Conservation (phyloP, 1,139 yeast species). For the Scheffersomyces illinoinensis region DNA sequence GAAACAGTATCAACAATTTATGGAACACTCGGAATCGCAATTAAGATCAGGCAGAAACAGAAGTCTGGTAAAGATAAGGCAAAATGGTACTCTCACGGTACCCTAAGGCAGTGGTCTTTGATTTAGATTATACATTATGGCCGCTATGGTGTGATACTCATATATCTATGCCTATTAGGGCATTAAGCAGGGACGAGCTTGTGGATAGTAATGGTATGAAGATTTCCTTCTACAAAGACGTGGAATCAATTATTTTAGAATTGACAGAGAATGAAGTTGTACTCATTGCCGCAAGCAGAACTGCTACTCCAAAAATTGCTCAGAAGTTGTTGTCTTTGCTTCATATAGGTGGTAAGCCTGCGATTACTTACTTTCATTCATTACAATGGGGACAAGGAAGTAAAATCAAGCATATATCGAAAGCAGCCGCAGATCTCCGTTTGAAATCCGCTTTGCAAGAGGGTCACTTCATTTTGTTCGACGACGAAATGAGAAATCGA, state of each 20-base stretch:
- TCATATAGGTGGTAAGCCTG: constrained; percentile 48
- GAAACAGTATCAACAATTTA: too few relatives aligned
- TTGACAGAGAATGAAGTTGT: constrained; percentile 41
- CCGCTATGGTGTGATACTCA: constrained; percentile 60
- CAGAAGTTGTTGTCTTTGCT: constrained; percentile 51
- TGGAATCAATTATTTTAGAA: constrained; percentile 53
- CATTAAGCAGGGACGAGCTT: constrained; percentile 20
- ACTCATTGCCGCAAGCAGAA: constrained; percentile 68
- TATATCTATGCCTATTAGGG: constrained; percentile 51
- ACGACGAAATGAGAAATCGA: constrained; percentile 65
- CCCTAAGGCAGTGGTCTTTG: constrained; percentile 70
- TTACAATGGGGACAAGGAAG: constrained; percentile 69
- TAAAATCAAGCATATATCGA: constrained; percentile 59
- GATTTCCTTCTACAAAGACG: constrained; percentile 59
- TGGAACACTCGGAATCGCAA: background rate
- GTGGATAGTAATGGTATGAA: constrained; percentile 50
- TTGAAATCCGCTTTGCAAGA: constrained; percentile 40
- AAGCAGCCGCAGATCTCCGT: constrained; percentile 43
- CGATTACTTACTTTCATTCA: constrained; percentile 48
- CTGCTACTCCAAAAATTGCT: constrained; percentile 66
- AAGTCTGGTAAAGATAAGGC: too few relatives aligned
- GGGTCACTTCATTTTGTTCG: constrained; percentile 61
- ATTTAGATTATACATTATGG: constrained; percentile 78
- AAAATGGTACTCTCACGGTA: constrained; percentile 17
- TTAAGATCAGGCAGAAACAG: too few relatives aligned